These are phyloP conservation scores for Gonapodya prolifera DNA, from an alignment of 192 early-diverging fungal genomes.

Conservation along the genomic window DNA sequence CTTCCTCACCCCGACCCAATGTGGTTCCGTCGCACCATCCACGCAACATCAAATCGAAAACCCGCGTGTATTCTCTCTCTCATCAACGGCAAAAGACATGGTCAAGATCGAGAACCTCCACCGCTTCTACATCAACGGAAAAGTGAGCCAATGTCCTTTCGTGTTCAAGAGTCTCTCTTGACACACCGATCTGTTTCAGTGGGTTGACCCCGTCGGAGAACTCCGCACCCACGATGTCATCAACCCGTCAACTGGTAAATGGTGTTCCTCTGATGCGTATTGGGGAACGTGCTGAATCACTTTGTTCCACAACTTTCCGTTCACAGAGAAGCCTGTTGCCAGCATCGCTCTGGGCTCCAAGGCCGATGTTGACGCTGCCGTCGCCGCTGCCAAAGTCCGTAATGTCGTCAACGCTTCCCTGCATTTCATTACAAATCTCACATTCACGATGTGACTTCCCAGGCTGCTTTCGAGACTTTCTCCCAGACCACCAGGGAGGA, in stretches of 20 bases:
- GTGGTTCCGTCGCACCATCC: too few relatives aligned
- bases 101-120: not conserved
- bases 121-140: not conserved
- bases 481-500: not conserved
- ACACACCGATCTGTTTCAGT: not conserved
- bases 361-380: constrained; percentile 3
- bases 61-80: too few relatives aligned
- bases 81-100: too few relatives aligned
- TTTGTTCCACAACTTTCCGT: too few relatives aligned
- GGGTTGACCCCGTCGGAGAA: constrained; percentile 2
- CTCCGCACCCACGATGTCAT: constrained; percentile 7
- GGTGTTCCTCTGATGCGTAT: not conserved
- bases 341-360: constrained; percentile 4
- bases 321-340: not conserved
- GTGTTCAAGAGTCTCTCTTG: not conserved
- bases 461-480: constrained; percentile 3
- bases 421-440: too few relatives aligned
- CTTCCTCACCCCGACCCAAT: too few relatives aligned
- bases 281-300: too few relatives aligned
- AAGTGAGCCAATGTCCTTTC: not conserved
- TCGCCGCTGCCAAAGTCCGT: constrained; percentile 1
- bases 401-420: too few relatives aligned
- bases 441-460: not conserved
- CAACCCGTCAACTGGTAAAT: not conserved
- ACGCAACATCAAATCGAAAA: too few relatives aligned